A percentile compares a stretch with the other conserved stretches of the same genome.
Evolutionary conservation across 352 stramenopile genomes (phyloP).

Genomic region (Pythium volutum): DNA sequence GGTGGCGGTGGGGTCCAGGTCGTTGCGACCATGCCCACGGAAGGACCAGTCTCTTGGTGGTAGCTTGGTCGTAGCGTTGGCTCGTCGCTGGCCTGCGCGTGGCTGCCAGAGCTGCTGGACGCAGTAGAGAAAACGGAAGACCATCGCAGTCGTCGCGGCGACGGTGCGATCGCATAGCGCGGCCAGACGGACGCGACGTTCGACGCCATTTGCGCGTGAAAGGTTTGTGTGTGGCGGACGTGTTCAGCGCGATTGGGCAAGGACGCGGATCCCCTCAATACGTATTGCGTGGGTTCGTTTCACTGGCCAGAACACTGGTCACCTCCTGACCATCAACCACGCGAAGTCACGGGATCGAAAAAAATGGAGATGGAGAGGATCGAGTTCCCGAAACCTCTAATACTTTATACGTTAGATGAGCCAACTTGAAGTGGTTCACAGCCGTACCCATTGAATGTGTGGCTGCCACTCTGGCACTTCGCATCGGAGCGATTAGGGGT

Average conservation of each 20-base stretch:
- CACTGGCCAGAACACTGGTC: neutral
- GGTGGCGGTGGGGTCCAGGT: too few relatives aligned
- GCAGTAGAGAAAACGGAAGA: neutral
- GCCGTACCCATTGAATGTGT: constrained; percentile 2
- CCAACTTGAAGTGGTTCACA: neutral
- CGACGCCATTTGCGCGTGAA: neutral
- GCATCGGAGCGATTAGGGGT: neutral
- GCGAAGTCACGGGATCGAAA: too few relatives aligned
- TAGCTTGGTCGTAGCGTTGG: neutral
- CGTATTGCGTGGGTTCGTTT: neutral
- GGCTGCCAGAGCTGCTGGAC: neutral
- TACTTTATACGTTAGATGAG: neutral
- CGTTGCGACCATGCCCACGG: too few relatives aligned
- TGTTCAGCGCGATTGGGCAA: neutral
- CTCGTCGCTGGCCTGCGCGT: neutral
- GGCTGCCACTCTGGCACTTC: neutral
- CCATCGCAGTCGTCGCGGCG: neutral
- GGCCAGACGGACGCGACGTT: neutral
- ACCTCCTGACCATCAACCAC: too few relatives aligned
- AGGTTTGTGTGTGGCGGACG: neutral
- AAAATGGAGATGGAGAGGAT: neutral
- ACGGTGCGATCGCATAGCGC: neutral
- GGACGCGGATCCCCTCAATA: neutral
- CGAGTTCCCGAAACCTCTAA: neutral
- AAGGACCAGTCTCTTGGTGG: neutral